Evolutionary conservation across 768 basidiomycete genomes (phyloP).

Genomic region (Russula emetica): DNA sequence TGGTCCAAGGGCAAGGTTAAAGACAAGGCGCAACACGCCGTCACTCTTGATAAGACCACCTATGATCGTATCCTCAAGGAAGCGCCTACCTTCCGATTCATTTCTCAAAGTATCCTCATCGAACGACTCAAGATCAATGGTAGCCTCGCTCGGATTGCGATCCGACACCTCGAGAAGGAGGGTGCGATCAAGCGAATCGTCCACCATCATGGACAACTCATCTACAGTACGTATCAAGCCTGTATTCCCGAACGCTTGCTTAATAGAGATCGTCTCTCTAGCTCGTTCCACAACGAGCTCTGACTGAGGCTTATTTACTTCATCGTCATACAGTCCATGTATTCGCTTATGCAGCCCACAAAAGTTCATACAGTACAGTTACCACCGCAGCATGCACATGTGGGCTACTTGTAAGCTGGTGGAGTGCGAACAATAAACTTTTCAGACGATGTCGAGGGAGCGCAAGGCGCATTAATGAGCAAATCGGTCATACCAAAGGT

Average conservation of each 20-base stretch:
- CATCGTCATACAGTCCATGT: slow-evolving; percentile 22
- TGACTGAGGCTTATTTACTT: slow-evolving; percentile 15
- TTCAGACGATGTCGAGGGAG: no score
- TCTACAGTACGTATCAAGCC: slow-evolving; percentile 76
- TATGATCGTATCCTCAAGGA: slow-evolving; percentile 96
- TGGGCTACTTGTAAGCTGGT: neutral
- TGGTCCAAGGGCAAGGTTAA: slow-evolving; percentile 99
- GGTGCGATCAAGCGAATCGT: slow-evolving; percentile 94
- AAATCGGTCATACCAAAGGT: no score
- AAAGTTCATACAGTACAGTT: slow-evolving; percentile 3
- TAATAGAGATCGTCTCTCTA: neutral
- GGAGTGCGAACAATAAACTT: neutral
- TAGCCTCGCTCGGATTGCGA: slow-evolving; percentile 85
- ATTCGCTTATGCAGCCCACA: slow-evolving; percentile 12
- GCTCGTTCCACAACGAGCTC: slow-evolving; percentile 29
- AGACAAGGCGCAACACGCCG: slow-evolving; percentile 98
- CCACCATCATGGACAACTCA: slow-evolving; percentile 89
- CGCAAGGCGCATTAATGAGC: no score
- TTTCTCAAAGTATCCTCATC: slow-evolving; percentile 96
- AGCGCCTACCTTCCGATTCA: slow-evolving; percentile 98
- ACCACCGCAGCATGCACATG: neutral
- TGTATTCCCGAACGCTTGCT: slow-evolving; percentile 6
- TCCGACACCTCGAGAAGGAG: slow-evolving; percentile 89
- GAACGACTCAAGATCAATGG: slow-evolving; percentile 98
- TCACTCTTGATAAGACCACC: slow-evolving; percentile 88